These are phyloP conservation scores for Elongisporangium anandrum DNA, from an alignment of 352 stramenopile species.

Conservation along the genomic window DNA sequence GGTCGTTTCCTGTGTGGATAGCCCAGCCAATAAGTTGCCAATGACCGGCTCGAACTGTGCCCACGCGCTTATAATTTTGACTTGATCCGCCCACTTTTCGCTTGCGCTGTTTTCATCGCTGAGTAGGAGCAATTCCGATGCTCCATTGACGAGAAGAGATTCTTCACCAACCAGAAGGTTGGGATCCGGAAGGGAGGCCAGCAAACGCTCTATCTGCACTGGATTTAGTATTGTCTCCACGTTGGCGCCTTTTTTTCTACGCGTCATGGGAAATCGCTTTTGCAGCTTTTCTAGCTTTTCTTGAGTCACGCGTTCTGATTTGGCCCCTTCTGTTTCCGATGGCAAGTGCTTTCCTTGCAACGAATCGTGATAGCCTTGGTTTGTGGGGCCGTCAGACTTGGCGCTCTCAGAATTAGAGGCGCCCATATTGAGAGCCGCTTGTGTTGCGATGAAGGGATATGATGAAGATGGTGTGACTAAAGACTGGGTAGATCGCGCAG, in stretches of 20 bases:
- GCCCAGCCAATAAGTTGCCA: conserved; percentile 20
- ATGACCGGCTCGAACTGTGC: conserved; percentile 17
- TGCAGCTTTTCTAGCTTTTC: conserved; percentile 25
- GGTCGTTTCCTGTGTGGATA: background rate
- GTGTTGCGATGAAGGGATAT: background rate
- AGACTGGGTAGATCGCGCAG: no score
- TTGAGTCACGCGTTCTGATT: conserved; percentile 16
- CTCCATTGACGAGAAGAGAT: background rate
- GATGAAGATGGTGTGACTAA: background rate
- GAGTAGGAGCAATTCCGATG: background rate
- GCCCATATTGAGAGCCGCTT: background rate
- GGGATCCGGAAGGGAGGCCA: background rate
- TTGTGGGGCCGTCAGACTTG: background rate
- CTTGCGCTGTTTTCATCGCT: background rate
- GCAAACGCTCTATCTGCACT: conserved; percentile 1
- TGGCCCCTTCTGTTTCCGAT: background rate
- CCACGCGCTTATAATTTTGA: background rate
- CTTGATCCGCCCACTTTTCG: background rate
- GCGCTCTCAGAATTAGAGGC: background rate
- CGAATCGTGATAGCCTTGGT: background rate
- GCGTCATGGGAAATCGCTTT: conserved; percentile 6
- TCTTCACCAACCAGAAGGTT: background rate
- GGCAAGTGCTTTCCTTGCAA: no score
- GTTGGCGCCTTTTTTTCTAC: background rate
- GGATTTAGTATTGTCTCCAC: conserved; percentile 3